Conservation (phyloP, 1,284 basidiomycete genomes). For the Macrocybe sp. region DNA sequence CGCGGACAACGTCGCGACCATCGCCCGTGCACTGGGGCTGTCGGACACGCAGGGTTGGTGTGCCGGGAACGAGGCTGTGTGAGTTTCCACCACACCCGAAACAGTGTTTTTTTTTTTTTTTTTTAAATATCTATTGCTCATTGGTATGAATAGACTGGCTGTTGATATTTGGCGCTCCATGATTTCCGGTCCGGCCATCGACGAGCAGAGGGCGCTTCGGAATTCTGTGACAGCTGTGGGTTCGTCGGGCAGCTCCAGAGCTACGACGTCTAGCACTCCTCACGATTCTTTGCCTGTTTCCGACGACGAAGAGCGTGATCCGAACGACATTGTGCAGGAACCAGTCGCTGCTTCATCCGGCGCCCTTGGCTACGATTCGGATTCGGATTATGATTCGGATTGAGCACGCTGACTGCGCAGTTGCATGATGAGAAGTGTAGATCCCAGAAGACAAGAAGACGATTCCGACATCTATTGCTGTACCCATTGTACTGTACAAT, state of each 20-base stretch:
- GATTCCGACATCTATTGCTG: too few species aligned
- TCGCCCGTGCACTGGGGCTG: conserved; percentile 18
- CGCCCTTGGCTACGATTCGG: too few species aligned
- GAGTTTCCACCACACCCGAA: conserved; percentile 6
- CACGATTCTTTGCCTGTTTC: background rate
- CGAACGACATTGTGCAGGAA: background rate
- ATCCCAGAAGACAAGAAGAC: too few species aligned
- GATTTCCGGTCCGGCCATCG: conserved; percentile 27
- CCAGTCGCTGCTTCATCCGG: background rate
- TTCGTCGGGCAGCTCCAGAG: background rate
- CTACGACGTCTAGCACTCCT: background rate
- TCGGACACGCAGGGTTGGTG: conserved; percentile 24
- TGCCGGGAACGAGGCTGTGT: conserved; percentile 36
- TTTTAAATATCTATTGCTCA: too few species aligned
- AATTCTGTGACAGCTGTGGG: background rate
- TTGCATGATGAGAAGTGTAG: too few species aligned
- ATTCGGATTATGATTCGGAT: too few species aligned
- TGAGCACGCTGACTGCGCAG: too few species aligned
- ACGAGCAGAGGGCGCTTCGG: conserved; percentile 21
- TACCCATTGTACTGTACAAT: too few species aligned
- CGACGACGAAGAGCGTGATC: background rate
- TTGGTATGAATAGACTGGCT: conserved; percentile 16
- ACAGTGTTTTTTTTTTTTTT: background rate
- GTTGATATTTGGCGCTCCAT: conserved; percentile 28
- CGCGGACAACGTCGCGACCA: conserved; percentile 16